Conservation (phyloP, 495 filamentous ascomycete species). For the Aspergillus bridgeri region DNA sequence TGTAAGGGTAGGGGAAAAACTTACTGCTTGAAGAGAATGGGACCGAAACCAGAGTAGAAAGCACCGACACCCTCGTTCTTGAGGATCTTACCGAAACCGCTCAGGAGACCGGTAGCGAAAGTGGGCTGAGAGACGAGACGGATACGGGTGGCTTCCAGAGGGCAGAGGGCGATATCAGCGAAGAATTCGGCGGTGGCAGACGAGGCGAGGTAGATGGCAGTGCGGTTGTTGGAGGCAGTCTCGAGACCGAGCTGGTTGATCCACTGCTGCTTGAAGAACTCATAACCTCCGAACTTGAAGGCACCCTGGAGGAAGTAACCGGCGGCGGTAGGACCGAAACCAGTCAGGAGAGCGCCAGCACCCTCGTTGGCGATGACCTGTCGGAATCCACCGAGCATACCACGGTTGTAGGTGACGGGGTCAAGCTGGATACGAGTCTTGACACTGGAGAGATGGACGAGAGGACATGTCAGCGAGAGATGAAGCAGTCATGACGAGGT, state of each 20-base stretch:
- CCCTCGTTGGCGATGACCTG: slow-evolving; percentile 83
- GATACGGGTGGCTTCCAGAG: slow-evolving; percentile 90
- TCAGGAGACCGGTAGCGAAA: slow-evolving; percentile 76
- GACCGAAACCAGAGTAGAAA: slow-evolving; percentile 94
- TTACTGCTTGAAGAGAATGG: slow-evolving; percentile 94
- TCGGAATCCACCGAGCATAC: slow-evolving; percentile 81
- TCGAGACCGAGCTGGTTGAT: slow-evolving; percentile 81
- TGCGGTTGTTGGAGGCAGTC: slow-evolving; percentile 79
- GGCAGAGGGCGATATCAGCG: slow-evolving; percentile 90
- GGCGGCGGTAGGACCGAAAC: slow-evolving; percentile 81
- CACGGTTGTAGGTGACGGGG: slow-evolving; percentile 83
- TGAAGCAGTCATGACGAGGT: no score
- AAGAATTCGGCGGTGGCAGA: slow-evolving; percentile 86
- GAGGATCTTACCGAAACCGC: slow-evolving; percentile 82
- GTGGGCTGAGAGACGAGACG: slow-evolving; percentile 89
- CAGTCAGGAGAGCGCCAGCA: slow-evolving; percentile 83
- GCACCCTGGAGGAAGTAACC: slow-evolving; percentile 95
- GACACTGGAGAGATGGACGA: slow-evolving; percentile 51
- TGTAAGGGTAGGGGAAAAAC: slow-evolving; percentile 44
- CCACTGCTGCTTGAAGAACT: slow-evolving; percentile 91
- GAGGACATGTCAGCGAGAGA: not conserved
- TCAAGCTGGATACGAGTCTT: slow-evolving; percentile 95
- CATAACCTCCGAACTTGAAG: slow-evolving; percentile 94
- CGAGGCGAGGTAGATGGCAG: slow-evolving; percentile 83
- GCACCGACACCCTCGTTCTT: slow-evolving; percentile 80